A percentile compares a stretch with the other conserved stretches of the same genome.
Conservation (phyloP, 805 yeast genomes). For the Wickerhamiella sorbophila region DNA sequence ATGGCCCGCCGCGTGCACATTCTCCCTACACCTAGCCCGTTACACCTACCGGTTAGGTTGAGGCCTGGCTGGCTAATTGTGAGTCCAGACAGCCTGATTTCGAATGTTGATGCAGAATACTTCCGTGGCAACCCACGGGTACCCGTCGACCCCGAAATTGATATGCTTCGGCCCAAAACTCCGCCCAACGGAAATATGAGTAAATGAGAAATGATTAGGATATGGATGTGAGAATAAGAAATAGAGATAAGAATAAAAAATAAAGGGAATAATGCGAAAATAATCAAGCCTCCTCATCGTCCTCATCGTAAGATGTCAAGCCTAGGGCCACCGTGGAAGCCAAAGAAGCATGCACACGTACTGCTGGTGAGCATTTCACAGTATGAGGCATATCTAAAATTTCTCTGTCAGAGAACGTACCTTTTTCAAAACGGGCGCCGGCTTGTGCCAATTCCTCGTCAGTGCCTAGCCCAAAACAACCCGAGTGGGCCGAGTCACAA, state of each 20-base stretch:
- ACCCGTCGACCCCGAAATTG: constrained; percentile 61
- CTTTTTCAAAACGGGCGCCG: neutral
- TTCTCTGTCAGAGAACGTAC: neutral
- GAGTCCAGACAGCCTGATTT: constrained; percentile 67
- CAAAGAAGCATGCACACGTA: neutral
- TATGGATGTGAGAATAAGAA: neutral
- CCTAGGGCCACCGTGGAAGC: neutral
- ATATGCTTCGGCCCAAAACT: constrained; percentile 68
- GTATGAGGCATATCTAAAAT: neutral
- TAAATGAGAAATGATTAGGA: neutral
- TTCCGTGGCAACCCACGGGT: constrained; percentile 32
- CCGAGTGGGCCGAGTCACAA: neutral
- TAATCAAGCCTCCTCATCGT: neutral
- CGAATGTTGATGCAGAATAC: constrained; percentile 44
- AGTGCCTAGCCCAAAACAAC: neutral
- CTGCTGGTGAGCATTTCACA: neutral
- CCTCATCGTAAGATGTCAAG: neutral
- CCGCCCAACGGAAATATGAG: constrained; percentile 31
- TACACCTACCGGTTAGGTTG: constrained; percentile 46
- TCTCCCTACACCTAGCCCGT: constrained; percentile 47
- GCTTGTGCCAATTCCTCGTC: neutral
- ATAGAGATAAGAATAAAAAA: too few relatives aligned
- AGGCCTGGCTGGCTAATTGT: constrained; percentile 87
- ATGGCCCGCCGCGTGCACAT: constrained; percentile 75
- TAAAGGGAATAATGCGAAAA: too few relatives aligned